Percentiles rank a stretch among this genome's conserved stretches.
Evolutionary conservation across 176 grass and related monocot species (phyloP).

Genomic region (Raddia distichophylla): DNA sequence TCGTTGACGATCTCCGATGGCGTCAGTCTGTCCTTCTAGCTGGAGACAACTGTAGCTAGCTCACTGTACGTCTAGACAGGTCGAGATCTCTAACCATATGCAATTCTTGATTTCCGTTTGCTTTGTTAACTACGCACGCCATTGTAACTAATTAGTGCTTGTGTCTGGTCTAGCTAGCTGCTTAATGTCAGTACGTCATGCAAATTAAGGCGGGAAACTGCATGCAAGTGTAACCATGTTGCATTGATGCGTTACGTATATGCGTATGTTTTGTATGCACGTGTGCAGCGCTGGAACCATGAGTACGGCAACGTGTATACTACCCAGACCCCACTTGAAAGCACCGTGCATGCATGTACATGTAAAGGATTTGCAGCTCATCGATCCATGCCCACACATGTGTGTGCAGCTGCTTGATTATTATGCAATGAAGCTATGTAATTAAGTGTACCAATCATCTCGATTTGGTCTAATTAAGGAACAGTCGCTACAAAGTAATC

Average conservation of each 20-base stretch:
- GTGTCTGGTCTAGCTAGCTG: neutral
- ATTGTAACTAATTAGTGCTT: neutral
- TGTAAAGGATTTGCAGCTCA: neutral
- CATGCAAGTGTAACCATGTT: neutral
- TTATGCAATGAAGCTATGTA: neutral
- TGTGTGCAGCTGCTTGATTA: neutral
- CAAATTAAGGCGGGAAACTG: neutral
- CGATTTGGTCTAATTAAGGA: neutral
- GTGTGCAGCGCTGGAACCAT: neutral
- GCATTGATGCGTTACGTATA: neutral
- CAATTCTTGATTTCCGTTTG: neutral
- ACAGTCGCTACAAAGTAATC: neutral
- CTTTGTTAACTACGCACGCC: neutral
- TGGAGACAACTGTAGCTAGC: slow-evolving; percentile 10
- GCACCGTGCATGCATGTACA: neutral
- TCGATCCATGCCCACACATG: no score
- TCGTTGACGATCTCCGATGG: neutral
- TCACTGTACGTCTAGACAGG: no score
- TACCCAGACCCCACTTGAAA: neutral
- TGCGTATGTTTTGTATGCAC: no score
- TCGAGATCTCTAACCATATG: neutral
- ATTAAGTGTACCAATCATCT: neutral
- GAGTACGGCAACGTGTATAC: neutral
- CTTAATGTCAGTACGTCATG: neutral
- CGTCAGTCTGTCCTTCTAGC: slow-evolving; percentile 12